Evolutionary conservation across 1,284 basidiomycete genomes (phyloP).

Genomic region (Fomitopsis betulina): DNA sequence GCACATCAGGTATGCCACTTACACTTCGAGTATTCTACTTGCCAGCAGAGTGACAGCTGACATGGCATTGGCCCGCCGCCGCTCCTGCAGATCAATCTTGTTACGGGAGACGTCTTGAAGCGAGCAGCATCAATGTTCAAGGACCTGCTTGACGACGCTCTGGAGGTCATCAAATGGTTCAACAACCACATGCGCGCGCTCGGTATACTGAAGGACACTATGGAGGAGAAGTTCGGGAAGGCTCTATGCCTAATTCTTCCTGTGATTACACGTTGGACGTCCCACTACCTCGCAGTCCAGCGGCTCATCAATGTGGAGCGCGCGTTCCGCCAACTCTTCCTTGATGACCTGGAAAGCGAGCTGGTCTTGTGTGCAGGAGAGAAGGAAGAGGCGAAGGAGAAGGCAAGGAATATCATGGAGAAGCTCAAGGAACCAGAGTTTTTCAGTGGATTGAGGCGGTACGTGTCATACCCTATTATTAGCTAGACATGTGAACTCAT

Average conservation of each 20-base stretch:
- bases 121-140: neutral
- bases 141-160: constrained; percentile 10
- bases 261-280: constrained; percentile 14
- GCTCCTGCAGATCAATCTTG: neutral
- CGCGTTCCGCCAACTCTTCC: constrained; percentile 11
- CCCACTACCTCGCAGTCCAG: constrained; percentile 7
- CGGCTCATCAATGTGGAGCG: constrained; percentile 14
- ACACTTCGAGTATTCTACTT: neutral
- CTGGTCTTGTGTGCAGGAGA: constrained; percentile 7
- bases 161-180: constrained; percentile 31
- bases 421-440: neutral
- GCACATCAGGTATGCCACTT: constrained; percentile 24
- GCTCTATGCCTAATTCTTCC: constrained; percentile 8
- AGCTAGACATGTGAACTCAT: neutral
- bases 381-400: constrained; percentile 15
- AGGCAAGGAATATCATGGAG: constrained; percentile 23
- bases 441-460: neutral
- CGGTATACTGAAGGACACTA: constrained; percentile 19
- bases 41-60: neutral
- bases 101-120: neutral
- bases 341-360: neutral
- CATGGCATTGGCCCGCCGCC: neutral
- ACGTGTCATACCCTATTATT: neutral
- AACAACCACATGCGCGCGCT: constrained; percentile 28
- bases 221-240: constrained; percentile 6